Evolutionary conservation across 106 monocot species (phyloP).

Genomic region (Dendrobium chrysotoxum): DNA sequence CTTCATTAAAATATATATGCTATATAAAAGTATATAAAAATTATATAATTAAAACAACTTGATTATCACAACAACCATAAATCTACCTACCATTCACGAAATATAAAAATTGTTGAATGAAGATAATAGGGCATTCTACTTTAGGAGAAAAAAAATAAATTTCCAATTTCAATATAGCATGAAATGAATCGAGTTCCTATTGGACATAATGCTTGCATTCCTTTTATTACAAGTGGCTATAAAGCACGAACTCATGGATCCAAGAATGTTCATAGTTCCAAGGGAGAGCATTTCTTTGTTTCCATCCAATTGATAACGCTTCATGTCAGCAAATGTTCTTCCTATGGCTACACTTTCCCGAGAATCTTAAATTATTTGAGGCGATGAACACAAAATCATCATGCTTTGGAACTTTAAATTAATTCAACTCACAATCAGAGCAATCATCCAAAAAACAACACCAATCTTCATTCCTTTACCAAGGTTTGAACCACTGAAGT

Average conservation of each 20-base stretch:
- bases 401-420: not conserved
- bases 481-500: constrained; percentile 45
- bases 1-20: too few species aligned
- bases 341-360: constrained; percentile 81
- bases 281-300: constrained; percentile 84
- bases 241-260: constrained; percentile 76
- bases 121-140: too few species aligned
- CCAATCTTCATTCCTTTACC: constrained; percentile 67
- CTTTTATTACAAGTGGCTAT: constrained; percentile 47
- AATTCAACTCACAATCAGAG: constrained; percentile 46
- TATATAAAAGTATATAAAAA: too few species aligned
- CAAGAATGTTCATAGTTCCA: constrained; percentile 71
- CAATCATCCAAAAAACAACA: constrained; percentile 58
- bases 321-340: constrained; percentile 71
- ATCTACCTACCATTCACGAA: too few species aligned
- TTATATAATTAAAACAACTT: too few species aligned
- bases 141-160: too few species aligned
- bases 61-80: too few species aligned
- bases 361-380: not conserved
- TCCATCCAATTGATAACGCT: constrained; percentile 79
- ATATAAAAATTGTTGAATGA: too few species aligned
- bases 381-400: not conserved
- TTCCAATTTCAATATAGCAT: too few species aligned
- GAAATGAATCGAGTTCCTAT: too few species aligned
- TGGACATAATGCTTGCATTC: too few species aligned